phyloP scores from a whole-genome alignment of 208 protist species.

The Leishmania guyanensis region DNA sequence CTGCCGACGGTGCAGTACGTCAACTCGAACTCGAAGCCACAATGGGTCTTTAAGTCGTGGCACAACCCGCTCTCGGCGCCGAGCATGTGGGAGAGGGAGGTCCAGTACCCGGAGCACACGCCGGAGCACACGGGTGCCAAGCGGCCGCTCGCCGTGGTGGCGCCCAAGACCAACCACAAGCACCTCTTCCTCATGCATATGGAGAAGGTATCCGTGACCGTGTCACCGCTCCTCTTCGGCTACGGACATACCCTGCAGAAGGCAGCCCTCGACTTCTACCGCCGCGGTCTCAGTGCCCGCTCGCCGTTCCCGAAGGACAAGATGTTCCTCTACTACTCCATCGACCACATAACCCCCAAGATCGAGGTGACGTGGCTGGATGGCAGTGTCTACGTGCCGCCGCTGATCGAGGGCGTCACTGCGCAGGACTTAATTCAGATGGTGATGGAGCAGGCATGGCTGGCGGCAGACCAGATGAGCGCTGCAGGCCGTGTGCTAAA shows the following conservation, averaged over 20 bases:
- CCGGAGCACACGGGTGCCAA: conserved; percentile 87
- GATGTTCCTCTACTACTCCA: conserved; percentile 87
- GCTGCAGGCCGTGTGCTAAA: conserved; percentile 79
- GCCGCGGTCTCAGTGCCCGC: conserved; percentile 75
- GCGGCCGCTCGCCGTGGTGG: conserved; percentile 80
- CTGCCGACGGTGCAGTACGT: conserved; percentile 87
- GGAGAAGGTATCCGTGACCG: conserved; percentile 86
- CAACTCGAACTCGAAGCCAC: conserved; percentile 63
- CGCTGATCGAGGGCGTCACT: conserved; percentile 79
- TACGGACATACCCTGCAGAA: conserved; percentile 88
- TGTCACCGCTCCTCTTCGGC: conserved; percentile 87
- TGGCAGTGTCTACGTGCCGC: conserved; percentile 81
- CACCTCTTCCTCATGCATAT: conserved; percentile 91
- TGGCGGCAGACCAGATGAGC: conserved; percentile 86
- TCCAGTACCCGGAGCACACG: conserved; percentile 90
- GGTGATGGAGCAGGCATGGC: conserved; percentile 92
- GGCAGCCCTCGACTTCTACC: conserved; percentile 87
- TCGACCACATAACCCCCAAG: conserved; percentile 83
- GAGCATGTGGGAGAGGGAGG: conserved; percentile 89
- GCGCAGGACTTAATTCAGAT: conserved; percentile 89
- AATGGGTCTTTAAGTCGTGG: conserved; percentile 93
- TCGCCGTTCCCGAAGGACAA: conserved; percentile 88
- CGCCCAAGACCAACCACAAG: conserved; percentile 77
- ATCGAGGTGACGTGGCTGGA: conserved; percentile 92
- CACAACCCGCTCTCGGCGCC: conserved; percentile 77